Base-by-base conservation (phyloP, 1,139 yeast species). In the Magnusiomyces sp. region DNA sequence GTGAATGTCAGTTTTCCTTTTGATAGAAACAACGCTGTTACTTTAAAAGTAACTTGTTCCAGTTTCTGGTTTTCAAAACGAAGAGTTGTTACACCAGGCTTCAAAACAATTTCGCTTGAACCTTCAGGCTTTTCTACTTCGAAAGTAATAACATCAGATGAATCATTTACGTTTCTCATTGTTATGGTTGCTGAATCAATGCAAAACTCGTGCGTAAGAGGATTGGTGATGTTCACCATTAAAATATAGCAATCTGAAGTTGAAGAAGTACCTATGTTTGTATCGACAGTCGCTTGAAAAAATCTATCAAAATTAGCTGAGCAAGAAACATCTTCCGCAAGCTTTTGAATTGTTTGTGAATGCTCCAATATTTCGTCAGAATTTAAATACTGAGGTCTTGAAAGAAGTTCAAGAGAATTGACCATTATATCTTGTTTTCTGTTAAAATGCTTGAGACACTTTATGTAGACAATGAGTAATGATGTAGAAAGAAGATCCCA, bases 401-500 rank as follows among this genome's bases (percentile, higher is more conserved):
- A 54, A 1, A 70, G 55, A n/a, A 68, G 57, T 31, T 65, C 65
- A 14, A 69, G 48, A 1, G 67, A 65, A 33, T 60, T 55, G 10
- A 49, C 52, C 32, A 67, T 48, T 16, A 62, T 57, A 14, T 56
- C 58, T 5, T 59, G 62, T 16, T 55, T 53, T 3, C 58, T 56
- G 6, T 61, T 62, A 20, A 79, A 62, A 39, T 77, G 70, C 56
- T 77, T 79, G 41, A 89, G 69, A 58, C 95, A 87, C 44, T 79
- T 78, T 36, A 86, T 74, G 60, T 83, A 88, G 0, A 83, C 70
- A 56, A 79, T 80, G 40, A 86, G 69, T 17, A 90, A 65, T 17
- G 76, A 68, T 1, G 81, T 75, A 0, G 95, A 88, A 62, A 89
- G 77, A 41, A 72, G 69, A 52, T 75, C 76, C 55, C 55, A 52